phyloP scores from a whole-genome alignment of 2,329 filamentous ascomycete genomes.

The Claviceps paspali region DNA sequence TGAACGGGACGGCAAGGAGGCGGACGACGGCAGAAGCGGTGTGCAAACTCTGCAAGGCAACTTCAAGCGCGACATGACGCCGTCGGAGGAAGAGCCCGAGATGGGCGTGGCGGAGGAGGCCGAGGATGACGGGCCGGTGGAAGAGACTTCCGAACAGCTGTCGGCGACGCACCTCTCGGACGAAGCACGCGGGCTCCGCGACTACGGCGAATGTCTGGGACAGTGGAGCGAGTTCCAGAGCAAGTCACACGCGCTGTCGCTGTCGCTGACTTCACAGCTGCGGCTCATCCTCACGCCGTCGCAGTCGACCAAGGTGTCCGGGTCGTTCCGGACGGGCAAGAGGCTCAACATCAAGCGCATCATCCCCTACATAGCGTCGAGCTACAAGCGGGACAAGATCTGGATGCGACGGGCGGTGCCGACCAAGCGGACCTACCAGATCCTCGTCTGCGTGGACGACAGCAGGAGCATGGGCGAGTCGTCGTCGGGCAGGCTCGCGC shows the following conservation, averaged over 20 bases:
- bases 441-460: conserved; percentile 94
- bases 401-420: conserved; percentile 94
- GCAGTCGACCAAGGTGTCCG: conserved; percentile 87
- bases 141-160: conserved; percentile 46
- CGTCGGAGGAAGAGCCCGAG: conserved; percentile 27
- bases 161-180: conserved; percentile 56
- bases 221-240: conserved; percentile 79
- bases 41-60: conserved; percentile 45
- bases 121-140: conserved; percentile 32
- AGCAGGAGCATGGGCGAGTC: conserved; percentile 83
- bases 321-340: conserved; percentile 93
- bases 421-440: conserved; percentile 89
- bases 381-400: conserved; percentile 99
- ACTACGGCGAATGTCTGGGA: conserved; percentile 44
- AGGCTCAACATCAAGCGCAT: conserved; percentile 98
- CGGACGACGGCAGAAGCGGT: conserved; percentile 41
- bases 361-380: conserved; percentile 95
- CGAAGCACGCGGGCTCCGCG: conserved; percentile 25
- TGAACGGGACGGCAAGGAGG: conserved; percentile 26
- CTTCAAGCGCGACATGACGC: conserved; percentile 35
- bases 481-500: conserved; percentile 62
- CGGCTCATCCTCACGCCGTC: conserved; percentile 91
- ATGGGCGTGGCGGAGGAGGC: conserved; percentile 29
- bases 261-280: conserved; percentile 84
- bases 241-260: conserved; percentile 70